Conservation (phyloP, 2,329 filamentous ascomycete species). For the Alternaria longipes region DNA sequence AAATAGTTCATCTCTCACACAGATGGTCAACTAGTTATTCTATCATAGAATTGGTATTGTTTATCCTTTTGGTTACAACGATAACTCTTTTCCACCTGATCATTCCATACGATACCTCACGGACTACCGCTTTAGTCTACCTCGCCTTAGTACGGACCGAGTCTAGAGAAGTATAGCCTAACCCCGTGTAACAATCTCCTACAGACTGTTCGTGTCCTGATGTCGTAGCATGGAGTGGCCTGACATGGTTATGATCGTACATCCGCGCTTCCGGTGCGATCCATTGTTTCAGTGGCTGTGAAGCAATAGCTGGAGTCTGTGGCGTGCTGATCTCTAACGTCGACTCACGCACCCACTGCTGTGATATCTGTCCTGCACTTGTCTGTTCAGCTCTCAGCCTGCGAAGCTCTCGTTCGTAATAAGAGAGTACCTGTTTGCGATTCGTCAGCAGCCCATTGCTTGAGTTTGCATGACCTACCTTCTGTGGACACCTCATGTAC, state of each 20-base stretch:
- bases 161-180: too few species aligned
- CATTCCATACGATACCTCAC: too few species aligned
- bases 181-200: too few species aligned
- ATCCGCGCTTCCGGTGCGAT: not conserved
- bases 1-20: too few species aligned
- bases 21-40: too few species aligned
- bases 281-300: not conserved
- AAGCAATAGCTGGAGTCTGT: not conserved
- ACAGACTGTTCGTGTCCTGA: not conserved
- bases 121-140: too few species aligned
- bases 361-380: not conserved
- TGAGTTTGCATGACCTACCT: not conserved
- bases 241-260: not conserved
- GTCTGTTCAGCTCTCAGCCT: not conserved
- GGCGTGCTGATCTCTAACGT: not conserved
- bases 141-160: too few species aligned
- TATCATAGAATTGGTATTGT: too few species aligned
- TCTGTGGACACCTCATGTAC: conserved; percentile 1
- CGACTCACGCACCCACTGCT: not conserved
- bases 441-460: not conserved
- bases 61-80: too few species aligned
- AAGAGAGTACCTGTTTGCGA: not conserved
- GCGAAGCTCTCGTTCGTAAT: not conserved
- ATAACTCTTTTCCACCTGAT: too few species aligned
- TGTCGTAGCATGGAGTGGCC: not conserved